phyloP scores from a whole-genome alignment of 2,329 filamentous ascomycete genomes.

The Myrmaecium sp. region DNA sequence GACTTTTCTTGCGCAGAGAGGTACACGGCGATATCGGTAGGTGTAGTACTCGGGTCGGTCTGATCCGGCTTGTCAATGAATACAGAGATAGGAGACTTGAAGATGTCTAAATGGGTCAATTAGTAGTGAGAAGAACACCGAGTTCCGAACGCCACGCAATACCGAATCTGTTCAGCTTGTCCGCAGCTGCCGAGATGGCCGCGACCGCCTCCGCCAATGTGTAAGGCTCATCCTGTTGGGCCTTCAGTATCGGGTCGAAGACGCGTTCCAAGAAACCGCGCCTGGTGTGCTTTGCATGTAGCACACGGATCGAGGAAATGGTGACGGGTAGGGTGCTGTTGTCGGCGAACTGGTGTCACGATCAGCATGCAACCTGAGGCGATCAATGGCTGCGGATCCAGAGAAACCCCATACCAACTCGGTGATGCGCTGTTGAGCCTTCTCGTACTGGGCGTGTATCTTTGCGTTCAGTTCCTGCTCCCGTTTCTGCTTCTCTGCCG shows the following conservation, averaged over 20 bases:
- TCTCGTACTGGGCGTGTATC: slow-evolving; percentile 39
- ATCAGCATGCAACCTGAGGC: slow-evolving; percentile 3
- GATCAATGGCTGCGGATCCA: slow-evolving; percentile 3
- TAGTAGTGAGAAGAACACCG: background rate
- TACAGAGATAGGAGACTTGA: slow-evolving; percentile 65
- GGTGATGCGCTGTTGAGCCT: slow-evolving; percentile 44
- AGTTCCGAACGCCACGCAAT: slow-evolving; percentile 10
- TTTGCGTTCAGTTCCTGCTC: slow-evolving; percentile 44
- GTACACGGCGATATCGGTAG: slow-evolving; percentile 67
- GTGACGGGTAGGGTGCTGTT: slow-evolving; percentile 80
- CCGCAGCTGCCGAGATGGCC: slow-evolving; percentile 51
- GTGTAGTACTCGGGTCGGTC: slow-evolving; percentile 49
- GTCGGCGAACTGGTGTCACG: slow-evolving; percentile 44
- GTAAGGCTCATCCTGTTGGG: slow-evolving; percentile 47
- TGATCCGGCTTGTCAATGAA: slow-evolving; percentile 63
- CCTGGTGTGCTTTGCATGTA: slow-evolving; percentile 72
- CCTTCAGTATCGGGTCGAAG: slow-evolving; percentile 59
- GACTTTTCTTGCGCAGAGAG: slow-evolving; percentile 65
- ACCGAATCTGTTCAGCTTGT: slow-evolving; percentile 71
- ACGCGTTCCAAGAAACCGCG: slow-evolving; percentile 67
- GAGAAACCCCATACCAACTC: slow-evolving; percentile 39
- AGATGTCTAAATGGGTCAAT: slow-evolving; percentile 49
- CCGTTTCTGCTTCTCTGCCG: slow-evolving; percentile 40
- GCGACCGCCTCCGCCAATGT: slow-evolving; percentile 66
- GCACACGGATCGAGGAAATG: slow-evolving; percentile 68